A percentile compares a stretch with the other conserved stretches of the same genome.
Conservation (phyloP, 768 basidiomycete species). For the Tulasnella sp. region DNA sequence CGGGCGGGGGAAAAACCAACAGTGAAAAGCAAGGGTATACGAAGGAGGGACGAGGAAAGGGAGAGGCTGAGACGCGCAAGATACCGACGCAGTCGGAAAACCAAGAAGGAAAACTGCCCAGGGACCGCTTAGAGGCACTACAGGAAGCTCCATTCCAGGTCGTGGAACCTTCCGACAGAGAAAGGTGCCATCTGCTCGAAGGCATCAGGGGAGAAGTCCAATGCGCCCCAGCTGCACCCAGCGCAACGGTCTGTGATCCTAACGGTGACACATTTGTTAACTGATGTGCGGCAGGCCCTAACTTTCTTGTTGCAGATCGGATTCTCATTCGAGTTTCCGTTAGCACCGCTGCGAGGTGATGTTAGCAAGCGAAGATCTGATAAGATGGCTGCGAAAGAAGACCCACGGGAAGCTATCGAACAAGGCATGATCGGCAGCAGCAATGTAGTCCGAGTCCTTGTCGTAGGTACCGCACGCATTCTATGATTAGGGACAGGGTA, state of each 20-base stretch:
- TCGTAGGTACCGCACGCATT: constrained; percentile 3
- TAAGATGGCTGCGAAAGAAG: neutral
- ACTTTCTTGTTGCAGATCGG: neutral
- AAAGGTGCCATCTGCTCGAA: neutral
- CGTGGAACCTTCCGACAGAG: neutral
- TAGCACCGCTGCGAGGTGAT: neutral
- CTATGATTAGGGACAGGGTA: neutral
- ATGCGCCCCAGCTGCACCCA: neutral
- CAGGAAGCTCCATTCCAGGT: neutral
- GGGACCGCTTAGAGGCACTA: too few species aligned
- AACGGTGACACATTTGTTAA: neutral
- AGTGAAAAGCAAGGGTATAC: neutral
- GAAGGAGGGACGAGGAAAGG: neutral
- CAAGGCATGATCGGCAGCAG: neutral
- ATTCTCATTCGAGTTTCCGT: neutral
- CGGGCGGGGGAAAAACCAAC: neutral
- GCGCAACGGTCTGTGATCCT: neutral
- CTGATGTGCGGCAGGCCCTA: neutral
- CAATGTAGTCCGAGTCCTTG: neutral
- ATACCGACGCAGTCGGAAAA: neutral
- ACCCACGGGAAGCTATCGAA: constrained; percentile 2
- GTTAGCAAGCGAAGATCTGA: neutral
- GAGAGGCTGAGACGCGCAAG: neutral
- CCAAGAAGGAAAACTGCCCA: too few species aligned
- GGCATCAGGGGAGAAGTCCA: neutral